Base-by-base conservation (phyloP, 1,139 yeast species). In the Debaryomyces sp. region DNA sequence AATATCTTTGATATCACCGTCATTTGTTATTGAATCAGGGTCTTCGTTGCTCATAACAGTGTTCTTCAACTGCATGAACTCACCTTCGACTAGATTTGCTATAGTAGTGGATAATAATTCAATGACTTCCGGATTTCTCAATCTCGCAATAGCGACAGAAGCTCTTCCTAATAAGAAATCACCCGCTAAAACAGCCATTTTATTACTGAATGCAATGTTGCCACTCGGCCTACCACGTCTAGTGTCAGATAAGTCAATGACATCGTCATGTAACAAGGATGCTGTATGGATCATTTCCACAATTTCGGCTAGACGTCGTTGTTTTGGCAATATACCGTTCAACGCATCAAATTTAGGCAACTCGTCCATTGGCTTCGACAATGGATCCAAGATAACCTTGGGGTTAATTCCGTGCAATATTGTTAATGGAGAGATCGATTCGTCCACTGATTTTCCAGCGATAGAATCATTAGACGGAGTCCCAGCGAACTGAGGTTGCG, bases 231-330 rank as follows among this genome's bases (percentile, higher is more conserved):
- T 78, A 35, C 97, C 96, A 57, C 99, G 78, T 66, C 99, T 80
- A 23, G 95, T 80, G 60, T 90, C 97, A 0, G 97, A 87, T 60
- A 87, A 82, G 70, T 94, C 99, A 60, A 95, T 92, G 52, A 94
- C 99, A 67, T 94, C 99, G 70, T 94, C 99, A 66, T 94, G 99
- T 47, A 94, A 78, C 54, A 94, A 72, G n/a, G 96, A 87, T 2
- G 99, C 98, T 1, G 99, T 94, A 67, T 94, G 99, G 55, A 94
- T 94, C 96, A 94, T 90, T 68, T 94, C 99, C 10, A 94, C 97
- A 59, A 94, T 92, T 70, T 94, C 99, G 0, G 99, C 99, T 51
- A 94, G 76, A 50, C 99, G 80, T 55, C 98, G 78, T 69, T 94
- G 99, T 57, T 94, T 91, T 42, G 99, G 98, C 51, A 92, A 74